Base-by-base conservation (phyloP, 2,329 filamentous ascomycete genomes). In the Fusarium liriodendri region DNA sequence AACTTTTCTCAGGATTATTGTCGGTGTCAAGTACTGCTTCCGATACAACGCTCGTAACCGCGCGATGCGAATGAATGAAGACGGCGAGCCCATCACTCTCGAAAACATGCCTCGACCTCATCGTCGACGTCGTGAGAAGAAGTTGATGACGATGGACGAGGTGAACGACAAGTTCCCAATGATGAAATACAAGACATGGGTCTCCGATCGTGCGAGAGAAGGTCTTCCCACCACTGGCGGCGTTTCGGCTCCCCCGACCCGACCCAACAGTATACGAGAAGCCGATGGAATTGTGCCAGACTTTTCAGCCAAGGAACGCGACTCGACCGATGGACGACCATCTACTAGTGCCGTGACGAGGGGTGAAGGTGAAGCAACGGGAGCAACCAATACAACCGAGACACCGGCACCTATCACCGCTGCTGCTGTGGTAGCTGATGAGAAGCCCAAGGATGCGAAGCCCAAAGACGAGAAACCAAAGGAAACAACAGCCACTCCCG, bases 21-120 rank as follows among this genome's bases (percentile, higher is more conserved):
- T 99, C 70, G 97, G 97, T 77, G 97, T 99, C 71, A 99, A 99
- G 85, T 99, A 99, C 84, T 99, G 97, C 85, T 99, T 99, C 84
- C 90, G 97, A 78, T 98, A 99, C 83, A 98, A 98, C 83, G 95
- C 97, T 77, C 93, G 97, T 68, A 97, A 97, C 80, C 93, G 97
- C 61, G 91, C 92, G 70, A 85, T 95, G 79, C 91, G 94, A 85
- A 89, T 84, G 86, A 94, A 87, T 74, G 94, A 95, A 78, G 94
- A 95, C 76, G 93, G 94, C 81, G 95, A 98, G 72, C 94, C 93
- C 18, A 97, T 99, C 79, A 95, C 95, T 72, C 87, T 99, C 74
- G 90, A 95, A 67, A 89, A 92, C 66, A 95, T 98, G 89, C 94
- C 95, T 67, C 84, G 95, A 69, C 93, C 95, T 60, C 95, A 97